phyloP scores from a whole-genome alignment of 2,329 filamentous ascomycete genomes.

The Pestalotiopsis sp. region DNA sequence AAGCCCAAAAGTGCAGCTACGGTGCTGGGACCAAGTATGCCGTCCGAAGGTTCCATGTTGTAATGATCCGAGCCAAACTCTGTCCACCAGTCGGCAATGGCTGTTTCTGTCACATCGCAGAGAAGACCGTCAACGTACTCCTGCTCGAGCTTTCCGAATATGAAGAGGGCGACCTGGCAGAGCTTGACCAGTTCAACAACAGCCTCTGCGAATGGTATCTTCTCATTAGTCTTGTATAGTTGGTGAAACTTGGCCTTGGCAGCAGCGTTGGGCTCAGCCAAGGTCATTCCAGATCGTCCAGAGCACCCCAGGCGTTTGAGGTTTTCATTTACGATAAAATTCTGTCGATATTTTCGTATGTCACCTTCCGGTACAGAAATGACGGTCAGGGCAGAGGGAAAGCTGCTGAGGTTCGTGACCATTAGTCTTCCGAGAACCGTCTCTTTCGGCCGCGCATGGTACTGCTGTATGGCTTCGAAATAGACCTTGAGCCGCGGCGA shows the following conservation, averaged over 20 bases:
- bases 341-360: constrained; percentile 74
- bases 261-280: constrained; percentile 76
- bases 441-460: constrained; percentile 81
- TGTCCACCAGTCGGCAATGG: constrained; percentile 94
- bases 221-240: constrained; percentile 85
- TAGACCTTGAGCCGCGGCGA: constrained; percentile 79
- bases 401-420: constrained; percentile 91
- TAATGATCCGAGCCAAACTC: constrained; percentile 91
- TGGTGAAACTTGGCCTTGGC: constrained; percentile 91
- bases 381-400: constrained; percentile 90
- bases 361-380: constrained; percentile 89
- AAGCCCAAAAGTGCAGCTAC: constrained; percentile 86
- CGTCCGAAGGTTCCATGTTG: constrained; percentile 89
- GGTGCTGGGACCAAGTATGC: constrained; percentile 88
- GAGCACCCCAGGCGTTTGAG: constrained; percentile 91
- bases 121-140: constrained; percentile 91
- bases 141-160: constrained; percentile 85
- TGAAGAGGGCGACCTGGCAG: constrained; percentile 84
- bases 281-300: constrained; percentile 81
- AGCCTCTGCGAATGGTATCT: constrained; percentile 74
- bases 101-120: constrained; percentile 89
- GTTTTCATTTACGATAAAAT: constrained; percentile 93
- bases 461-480: constrained; percentile 83
- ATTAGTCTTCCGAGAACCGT: constrained; percentile 84
- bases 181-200: constrained; percentile 89